Evolutionary conservation across 768 basidiomycete genomes (phyloP), one percentile per base, ranked within the genome.

Genomic region (Lactarius quietus): DNA sequence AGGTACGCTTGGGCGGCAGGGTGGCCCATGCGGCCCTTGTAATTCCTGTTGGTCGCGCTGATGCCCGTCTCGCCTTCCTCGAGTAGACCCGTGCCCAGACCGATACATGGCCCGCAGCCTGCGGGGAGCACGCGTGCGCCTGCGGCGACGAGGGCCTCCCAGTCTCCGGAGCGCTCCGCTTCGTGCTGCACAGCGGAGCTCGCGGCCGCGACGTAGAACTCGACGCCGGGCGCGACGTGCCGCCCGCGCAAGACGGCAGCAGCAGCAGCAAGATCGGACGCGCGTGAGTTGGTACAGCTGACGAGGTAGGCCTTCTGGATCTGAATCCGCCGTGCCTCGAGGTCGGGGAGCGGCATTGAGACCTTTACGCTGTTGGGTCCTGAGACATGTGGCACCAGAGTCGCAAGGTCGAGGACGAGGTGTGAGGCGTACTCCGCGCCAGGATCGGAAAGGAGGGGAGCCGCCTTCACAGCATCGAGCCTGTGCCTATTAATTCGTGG

Each of bases 261-360:
- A 0, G 97, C 96, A 0, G 92, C 90, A 7, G 92, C 86, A 63
- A 99, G 88, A 70, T 99, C 97, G 0, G 95, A 97, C 3, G 90
- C 91, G 45, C 97, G 90, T 1, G 96, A 94, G 77, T 99, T 99
- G 63, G 97, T 98, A 76, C 97, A 99, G 70, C 92, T 94, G 64
- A 99, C 93, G 63, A 99, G 91, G 77, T 99, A 99, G 1, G 97
- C 97, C 76, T 99, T 99, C 71, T 99, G 84, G 73, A 99, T 97
- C 31, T 83, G 78, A 71, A 98, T 90, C 38, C 81, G 83, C 29
- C 82, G 78, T 36, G 84, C 79, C 70, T 90, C 88, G 15, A 99
- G 84, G n/a, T 82, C 80, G 0, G 96, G 92, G 0, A 99, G 84
- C 0, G 97, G 91, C 0, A 88, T 98, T n/a, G 95, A 92, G 57